These are phyloP conservation scores for Heritiera littoralis DNA, from an alignment of 345 rosid species.

Conservation along the genomic window DNA sequence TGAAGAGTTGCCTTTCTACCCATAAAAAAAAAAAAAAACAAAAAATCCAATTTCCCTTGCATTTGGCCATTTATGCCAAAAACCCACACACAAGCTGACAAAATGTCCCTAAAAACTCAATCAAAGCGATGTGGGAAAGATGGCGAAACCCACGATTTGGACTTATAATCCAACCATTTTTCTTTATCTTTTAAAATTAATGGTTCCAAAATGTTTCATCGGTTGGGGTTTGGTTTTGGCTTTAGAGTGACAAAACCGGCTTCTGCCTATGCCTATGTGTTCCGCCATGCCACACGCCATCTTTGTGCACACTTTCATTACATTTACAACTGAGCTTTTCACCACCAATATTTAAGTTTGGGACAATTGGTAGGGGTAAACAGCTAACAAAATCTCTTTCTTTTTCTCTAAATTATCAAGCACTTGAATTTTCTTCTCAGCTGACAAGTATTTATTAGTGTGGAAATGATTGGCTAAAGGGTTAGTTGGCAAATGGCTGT, in stretches of 20 bases:
- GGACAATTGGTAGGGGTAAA: too few species aligned
- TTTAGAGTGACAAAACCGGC: background rate
- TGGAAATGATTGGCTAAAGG: background rate
- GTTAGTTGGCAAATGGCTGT: background rate
- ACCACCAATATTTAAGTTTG: too few species aligned
- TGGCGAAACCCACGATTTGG: too few species aligned
- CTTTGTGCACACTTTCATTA: background rate
- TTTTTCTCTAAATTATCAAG: too few species aligned
- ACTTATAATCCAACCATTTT: slow-evolving; percentile 30
- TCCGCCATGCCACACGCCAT: slow-evolving; percentile 18
- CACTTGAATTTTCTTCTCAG: background rate
- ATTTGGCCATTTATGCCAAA: slow-evolving; percentile 27
- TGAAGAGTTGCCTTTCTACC: slow-evolving; percentile 31
- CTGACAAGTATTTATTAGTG: slow-evolving; percentile 2
- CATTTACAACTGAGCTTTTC: background rate
- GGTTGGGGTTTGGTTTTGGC: slow-evolving; percentile 23
- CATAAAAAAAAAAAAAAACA: background rate
- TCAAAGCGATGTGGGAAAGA: slow-evolving; percentile 5
- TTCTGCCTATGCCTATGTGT: background rate
- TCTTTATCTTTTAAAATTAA: background rate
- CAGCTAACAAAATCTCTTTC: too few species aligned
- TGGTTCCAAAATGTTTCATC: background rate
- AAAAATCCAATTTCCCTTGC: slow-evolving; percentile 12
- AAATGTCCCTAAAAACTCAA: slow-evolving; percentile 17
- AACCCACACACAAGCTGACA: slow-evolving; percentile 16